Percentiles rank a stretch among this genome's conserved stretches.
These are phyloP conservation scores for Solanum rostratum DNA, from an alignment of 257 asterid genomes.

Conservation along the genomic window DNA sequence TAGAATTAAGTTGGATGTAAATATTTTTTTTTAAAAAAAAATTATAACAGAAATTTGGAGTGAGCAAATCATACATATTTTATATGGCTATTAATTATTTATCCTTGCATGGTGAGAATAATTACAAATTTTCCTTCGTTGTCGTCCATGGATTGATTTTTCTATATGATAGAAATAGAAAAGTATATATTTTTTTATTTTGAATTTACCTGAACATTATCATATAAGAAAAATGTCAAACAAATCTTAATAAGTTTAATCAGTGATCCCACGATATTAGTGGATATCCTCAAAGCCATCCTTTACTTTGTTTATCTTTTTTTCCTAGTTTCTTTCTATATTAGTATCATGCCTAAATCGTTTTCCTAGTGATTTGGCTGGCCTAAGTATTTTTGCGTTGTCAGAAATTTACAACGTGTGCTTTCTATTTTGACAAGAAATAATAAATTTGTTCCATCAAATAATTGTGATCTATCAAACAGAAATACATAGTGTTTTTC, in stretches of 20 bases:
- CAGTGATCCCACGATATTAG: not conserved
- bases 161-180: too few species aligned
- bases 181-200: not conserved
- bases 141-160: too few species aligned
- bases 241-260: not conserved
- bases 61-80: too few species aligned
- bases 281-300: conserved; percentile 7
- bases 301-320: not conserved
- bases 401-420: not conserved
- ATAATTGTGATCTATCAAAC: not conserved
- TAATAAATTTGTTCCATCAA: not conserved
- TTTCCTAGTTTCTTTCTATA: too few species aligned
- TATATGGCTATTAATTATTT: too few species aligned
- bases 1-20: too few species aligned
- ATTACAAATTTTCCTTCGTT: too few species aligned
- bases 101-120: too few species aligned
- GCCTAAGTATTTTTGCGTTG: not conserved
- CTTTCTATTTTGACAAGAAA: not conserved
- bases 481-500: conserved; percentile 28
- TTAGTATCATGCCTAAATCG: not conserved
- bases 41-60: too few species aligned
- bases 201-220: not conserved
- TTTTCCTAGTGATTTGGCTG: not conserved
- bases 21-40: too few species aligned
- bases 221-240: not conserved